Evolutionary conservation across 805 yeast species (phyloP).

Genomic region (Teunomyces cretensis): DNA sequence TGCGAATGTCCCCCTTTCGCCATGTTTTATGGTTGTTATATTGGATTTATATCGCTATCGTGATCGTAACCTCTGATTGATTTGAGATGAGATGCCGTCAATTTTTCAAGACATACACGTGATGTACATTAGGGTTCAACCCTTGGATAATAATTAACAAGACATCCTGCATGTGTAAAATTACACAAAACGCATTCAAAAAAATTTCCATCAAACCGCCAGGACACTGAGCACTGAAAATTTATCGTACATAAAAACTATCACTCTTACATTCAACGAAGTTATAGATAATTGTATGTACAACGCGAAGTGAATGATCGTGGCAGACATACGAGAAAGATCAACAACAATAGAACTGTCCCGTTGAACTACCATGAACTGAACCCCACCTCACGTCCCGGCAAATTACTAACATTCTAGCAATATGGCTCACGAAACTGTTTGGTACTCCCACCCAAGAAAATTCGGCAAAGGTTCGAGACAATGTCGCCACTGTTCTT

Average conservation of each 20-base stretch:
- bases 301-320: slow-evolving; percentile 1
- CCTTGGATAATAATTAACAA: not conserved
- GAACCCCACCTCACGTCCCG: not conserved
- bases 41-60: not conserved
- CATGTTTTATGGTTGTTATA: slow-evolving; percentile 32
- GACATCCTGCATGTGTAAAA: not conserved
- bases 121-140: slow-evolving; percentile 9
- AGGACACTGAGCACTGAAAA: slow-evolving; percentile 6
- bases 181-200: slow-evolving; percentile 1
- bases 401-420: slow-evolving; percentile 38
- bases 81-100: slow-evolving; percentile 11
- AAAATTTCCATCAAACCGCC: slow-evolving; percentile 2
- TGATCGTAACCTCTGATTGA: not conserved
- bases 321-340: slow-evolving; percentile 1
- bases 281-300: slow-evolving; percentile 20
- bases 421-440: slow-evolving; percentile 99
- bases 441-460: slow-evolving; percentile 99
- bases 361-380: not conserved
- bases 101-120: slow-evolving; percentile 4
- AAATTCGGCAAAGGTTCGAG: slow-evolving; percentile 99
- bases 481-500: slow-evolving; percentile 98
- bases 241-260: slow-evolving; percentile 7
- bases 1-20: slow-evolving; percentile 72
- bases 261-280: slow-evolving; percentile 13
- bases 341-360: not conserved